phyloP scores from a whole-genome alignment of 306 rosid genomes.

The Ceratonia siliqua region DNA sequence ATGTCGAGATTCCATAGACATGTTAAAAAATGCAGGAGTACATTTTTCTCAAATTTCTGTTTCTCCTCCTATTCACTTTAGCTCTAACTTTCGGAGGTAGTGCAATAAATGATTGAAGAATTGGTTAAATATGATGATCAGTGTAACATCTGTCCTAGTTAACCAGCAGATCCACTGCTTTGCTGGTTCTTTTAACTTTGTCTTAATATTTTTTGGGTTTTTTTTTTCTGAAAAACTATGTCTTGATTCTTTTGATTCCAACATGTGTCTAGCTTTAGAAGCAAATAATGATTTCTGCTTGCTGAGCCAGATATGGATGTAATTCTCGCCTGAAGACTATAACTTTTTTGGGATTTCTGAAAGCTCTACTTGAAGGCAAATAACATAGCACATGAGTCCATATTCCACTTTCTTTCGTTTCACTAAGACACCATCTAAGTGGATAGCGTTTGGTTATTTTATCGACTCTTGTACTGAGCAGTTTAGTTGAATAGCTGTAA shows the following conservation, averaged over 20 bases:
- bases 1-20: slow-evolving; percentile 21
- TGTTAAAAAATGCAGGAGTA: slow-evolving; percentile 4
- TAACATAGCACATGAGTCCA: slow-evolving; percentile 17
- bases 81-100: slow-evolving; percentile 4
- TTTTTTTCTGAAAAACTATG: no score
- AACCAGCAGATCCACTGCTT: slow-evolving; percentile 31
- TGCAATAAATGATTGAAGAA: slow-evolving; percentile 6
- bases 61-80: neutral
- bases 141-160: slow-evolving; percentile 21
- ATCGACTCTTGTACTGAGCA: slow-evolving; percentile 17
- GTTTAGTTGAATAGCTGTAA: slow-evolving; percentile 27
- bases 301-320: neutral
- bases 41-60: slow-evolving; percentile 22
- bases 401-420: neutral
- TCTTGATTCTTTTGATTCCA: slow-evolving; percentile 8
- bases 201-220: no score
- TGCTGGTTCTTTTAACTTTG: slow-evolving; percentile 28
- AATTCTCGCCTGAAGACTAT: neutral
- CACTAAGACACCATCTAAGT: slow-evolving; percentile 15
- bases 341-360: no score
- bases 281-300: slow-evolving; percentile 6
- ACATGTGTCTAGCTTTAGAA: slow-evolving; percentile 14
- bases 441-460: slow-evolving; percentile 13
- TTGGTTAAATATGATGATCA: slow-evolving; percentile 25
- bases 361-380: slow-evolving; percentile 12